These are phyloP conservation scores for Wickerhamomyces subpelliculosus DNA, from an alignment of 805 yeast genomes.

Conservation along the genomic window DNA sequence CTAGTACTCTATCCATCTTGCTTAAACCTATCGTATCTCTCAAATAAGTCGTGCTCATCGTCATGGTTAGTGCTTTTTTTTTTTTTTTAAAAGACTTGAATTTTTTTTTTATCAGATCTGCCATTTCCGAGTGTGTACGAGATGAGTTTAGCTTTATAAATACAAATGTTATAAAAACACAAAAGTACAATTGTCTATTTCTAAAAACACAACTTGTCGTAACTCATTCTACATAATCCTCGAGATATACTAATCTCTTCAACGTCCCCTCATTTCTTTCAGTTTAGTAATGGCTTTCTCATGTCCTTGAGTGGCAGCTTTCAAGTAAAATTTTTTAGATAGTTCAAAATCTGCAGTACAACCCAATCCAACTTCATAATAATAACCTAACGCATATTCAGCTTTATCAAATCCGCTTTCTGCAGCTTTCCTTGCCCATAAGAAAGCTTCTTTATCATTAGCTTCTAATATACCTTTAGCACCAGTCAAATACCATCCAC, in stretches of 20 bases:
- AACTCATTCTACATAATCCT: no score
- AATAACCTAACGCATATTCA: conserved; percentile 63
- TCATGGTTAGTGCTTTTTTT: background rate
- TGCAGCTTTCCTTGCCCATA: conserved; percentile 61
- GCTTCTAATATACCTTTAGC: conserved; percentile 43
- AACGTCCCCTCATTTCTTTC: background rate
- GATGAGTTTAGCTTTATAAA: no score
- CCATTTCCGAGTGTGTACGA: no score
- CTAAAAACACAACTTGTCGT: no score
- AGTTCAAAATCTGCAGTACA: conserved; percentile 33
- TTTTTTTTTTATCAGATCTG: no score
- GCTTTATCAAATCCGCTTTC: conserved; percentile 55
- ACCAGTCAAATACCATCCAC: conserved; percentile 78
- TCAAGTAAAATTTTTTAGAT: conserved; percentile 44
- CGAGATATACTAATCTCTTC: background rate
- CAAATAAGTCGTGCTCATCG: no score
- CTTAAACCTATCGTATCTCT: background rate
- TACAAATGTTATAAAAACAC: no score
- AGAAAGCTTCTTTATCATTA: conserved; percentile 58
- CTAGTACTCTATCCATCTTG: conserved; percentile 53
- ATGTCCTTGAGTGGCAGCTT: conserved; percentile 60
- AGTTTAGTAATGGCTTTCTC: conserved; percentile 40
- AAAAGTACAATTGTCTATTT: no score
- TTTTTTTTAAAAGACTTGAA: no score
- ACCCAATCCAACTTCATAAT: conserved; percentile 60